phyloP scores from a whole-genome alignment of 345 rosid species.

The Jatropha curcas region DNA sequence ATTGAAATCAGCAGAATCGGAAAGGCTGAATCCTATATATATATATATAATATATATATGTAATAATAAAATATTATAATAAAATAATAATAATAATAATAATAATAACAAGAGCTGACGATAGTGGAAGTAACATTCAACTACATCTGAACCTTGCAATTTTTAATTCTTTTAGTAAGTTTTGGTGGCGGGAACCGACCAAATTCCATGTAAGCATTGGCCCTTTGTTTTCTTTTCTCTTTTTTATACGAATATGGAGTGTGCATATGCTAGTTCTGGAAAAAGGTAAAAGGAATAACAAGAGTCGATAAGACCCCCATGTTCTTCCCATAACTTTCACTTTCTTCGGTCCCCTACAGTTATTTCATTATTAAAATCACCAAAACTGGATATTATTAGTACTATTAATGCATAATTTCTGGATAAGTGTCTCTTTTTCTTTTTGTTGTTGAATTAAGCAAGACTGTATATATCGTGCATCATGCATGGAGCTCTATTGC shows the following conservation, averaged over 20 bases:
- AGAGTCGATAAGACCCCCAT: slow-evolving; percentile 41
- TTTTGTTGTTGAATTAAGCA: too few species aligned
- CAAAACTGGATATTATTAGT: neutral
- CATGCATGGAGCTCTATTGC: too few species aligned
- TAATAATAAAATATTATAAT: too few species aligned
- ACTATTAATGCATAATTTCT: too few species aligned
- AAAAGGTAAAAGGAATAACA: slow-evolving; percentile 37
- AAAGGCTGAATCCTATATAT: slow-evolving; percentile 29
- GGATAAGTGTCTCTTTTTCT: too few species aligned
- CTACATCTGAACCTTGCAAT: slow-evolving; percentile 9
- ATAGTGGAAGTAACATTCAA: slow-evolving; percentile 32
- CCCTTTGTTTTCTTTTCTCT: slow-evolving; percentile 23
- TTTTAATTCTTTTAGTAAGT: slow-evolving; percentile 21
- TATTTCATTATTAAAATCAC: neutral
- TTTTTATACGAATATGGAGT: slow-evolving; percentile 37
- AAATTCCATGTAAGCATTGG: slow-evolving; percentile 26
- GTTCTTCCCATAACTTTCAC: slow-evolving; percentile 55
- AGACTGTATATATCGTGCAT: too few species aligned
- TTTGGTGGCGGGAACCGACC: slow-evolving; percentile 43
- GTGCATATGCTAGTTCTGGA: slow-evolving; percentile 42
- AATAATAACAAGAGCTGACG: too few species aligned
- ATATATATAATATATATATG: neutral
- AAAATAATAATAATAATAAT: too few species aligned
- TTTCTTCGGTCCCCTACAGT: slow-evolving; percentile 37
- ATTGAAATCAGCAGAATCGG: slow-evolving; percentile 35